A percentile compares a stretch with the other conserved stretches of the same genome.
phyloP scores from a whole-genome alignment of 176 grass and related monocot species.

The Luzula sylvatica region DNA sequence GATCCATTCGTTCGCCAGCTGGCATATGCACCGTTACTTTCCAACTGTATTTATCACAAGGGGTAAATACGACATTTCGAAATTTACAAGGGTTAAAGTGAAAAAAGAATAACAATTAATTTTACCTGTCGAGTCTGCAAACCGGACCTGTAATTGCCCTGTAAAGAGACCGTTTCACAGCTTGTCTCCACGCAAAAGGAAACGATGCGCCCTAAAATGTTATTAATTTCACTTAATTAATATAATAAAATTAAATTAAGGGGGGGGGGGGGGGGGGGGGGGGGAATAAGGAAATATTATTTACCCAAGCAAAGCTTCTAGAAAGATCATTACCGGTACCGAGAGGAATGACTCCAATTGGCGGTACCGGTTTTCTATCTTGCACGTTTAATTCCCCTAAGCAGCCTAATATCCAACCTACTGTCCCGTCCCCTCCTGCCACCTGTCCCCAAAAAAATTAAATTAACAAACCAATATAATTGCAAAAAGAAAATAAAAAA shows the following conservation, averaged over 20 bases:
- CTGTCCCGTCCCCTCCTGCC: conserved; percentile 78
- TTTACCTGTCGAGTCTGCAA: conserved; percentile 76
- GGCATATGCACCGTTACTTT: conserved; percentile 61
- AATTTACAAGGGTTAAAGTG: not conserved
- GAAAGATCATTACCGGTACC: conserved; percentile 96
- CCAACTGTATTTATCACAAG: conserved; percentile 51
- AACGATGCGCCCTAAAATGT: conserved; percentile 86
- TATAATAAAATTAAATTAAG: too few species aligned
- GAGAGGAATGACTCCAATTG: conserved; percentile 74
- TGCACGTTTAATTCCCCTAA: conserved; percentile 62
- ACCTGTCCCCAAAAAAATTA: conserved; percentile 31
- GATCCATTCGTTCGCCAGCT: conserved; percentile 41
- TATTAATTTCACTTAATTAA: too few species aligned
- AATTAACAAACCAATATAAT: conserved; percentile 1
- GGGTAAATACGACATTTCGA: not conserved
- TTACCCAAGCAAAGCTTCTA: conserved; percentile 93
- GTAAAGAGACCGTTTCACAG: conserved; percentile 66
- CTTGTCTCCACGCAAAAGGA: conserved; percentile 84
- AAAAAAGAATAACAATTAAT: conserved; percentile 5
- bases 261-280: too few species aligned
- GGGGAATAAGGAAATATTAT: conserved; percentile 30
- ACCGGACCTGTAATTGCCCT: conserved; percentile 56
- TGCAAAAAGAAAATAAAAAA: not conserved
- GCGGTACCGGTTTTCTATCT: conserved; percentile 55
- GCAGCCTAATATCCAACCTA: conserved; percentile 70